Evolutionary conservation across 2,329 filamentous ascomycete genomes (phyloP).

Genomic region (Drechslerella dactyloides): DNA sequence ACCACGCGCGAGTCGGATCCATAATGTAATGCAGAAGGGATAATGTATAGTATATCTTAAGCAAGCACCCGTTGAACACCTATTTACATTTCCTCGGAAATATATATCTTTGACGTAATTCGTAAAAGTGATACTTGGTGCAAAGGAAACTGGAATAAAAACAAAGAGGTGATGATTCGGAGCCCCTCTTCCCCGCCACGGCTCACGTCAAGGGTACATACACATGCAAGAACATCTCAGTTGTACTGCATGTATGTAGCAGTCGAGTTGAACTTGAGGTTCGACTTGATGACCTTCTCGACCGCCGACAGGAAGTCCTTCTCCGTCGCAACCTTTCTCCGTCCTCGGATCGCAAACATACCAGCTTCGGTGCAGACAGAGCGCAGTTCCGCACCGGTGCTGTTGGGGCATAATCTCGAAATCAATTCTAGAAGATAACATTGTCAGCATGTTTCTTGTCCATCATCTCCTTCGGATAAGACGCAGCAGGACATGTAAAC

Average conservation of each 20-base stretch:
- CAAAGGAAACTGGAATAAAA: slow-evolving; percentile 43
- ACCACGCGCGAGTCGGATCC: slow-evolving; percentile 5
- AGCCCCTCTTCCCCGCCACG: not conserved
- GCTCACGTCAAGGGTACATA: slow-evolving; percentile 10
- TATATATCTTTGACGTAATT: slow-evolving; percentile 32
- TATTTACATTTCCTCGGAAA: slow-evolving; percentile 46
- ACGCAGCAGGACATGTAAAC: slow-evolving; percentile 1
- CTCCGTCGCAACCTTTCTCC: slow-evolving; percentile 96
- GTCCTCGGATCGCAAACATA: slow-evolving; percentile 94
- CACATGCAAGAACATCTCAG: slow-evolving; percentile 27
- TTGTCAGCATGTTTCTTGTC: slow-evolving; percentile 29
- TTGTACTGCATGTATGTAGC: slow-evolving; percentile 99
- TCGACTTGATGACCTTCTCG: slow-evolving; percentile 99
- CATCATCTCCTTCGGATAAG: not conserved
- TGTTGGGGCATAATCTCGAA: slow-evolving; percentile 93
- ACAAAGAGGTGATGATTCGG: not conserved
- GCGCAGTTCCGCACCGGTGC: slow-evolving; percentile 91
- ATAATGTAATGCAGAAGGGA: not conserved
- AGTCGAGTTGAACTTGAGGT: slow-evolving; percentile 98
- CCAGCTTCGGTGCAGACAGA: slow-evolving; percentile 95
- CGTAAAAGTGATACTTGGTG: slow-evolving; percentile 18
- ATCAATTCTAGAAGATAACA: slow-evolving; percentile 72
- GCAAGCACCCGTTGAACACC: slow-evolving; percentile 39
- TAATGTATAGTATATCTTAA: too few relatives aligned
- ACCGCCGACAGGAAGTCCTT: slow-evolving; percentile 98